These are phyloP conservation scores for Talaromyces rugulosus DNA, from an alignment of 2,329 filamentous ascomycete genomes.

Conservation along the genomic window DNA sequence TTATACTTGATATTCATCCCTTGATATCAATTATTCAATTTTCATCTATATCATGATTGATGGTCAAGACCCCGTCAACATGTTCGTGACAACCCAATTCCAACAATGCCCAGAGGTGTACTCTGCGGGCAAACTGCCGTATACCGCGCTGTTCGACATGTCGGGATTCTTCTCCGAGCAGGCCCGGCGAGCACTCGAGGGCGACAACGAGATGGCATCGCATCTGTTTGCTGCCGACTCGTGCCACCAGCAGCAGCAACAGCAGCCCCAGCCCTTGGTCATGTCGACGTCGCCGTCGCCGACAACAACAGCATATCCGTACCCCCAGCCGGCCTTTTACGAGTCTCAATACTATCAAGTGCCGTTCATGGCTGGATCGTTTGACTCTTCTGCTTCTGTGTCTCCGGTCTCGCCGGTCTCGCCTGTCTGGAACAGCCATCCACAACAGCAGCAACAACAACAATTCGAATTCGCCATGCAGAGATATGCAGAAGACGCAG, in stretches of 20 bases:
- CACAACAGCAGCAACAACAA: background rate
- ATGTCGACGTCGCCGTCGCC: background rate
- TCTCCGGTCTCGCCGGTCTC: background rate
- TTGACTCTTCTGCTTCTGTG: background rate
- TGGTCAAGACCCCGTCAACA: background rate
- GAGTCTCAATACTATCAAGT: background rate
- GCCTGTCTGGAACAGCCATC: background rate
- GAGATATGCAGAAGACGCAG: background rate
- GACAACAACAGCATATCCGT: background rate
- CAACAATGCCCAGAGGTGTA: background rate
- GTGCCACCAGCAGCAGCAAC: background rate
- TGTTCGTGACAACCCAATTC: background rate
- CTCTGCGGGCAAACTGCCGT: background rate
- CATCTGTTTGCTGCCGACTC: slow-evolving; percentile 1
- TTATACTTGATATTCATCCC: background rate
- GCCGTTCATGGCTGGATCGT: background rate
- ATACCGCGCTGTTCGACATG: slow-evolving; percentile 1
- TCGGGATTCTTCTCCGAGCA: slow-evolving; percentile 8
- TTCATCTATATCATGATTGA: background rate
- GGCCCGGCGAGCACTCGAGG: slow-evolving; percentile 1
- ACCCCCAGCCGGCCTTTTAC: background rate
- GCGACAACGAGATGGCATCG: background rate
- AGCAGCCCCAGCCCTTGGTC: background rate
- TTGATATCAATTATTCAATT: background rate
- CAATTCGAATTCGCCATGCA: background rate